Conservation (phyloP, 1,139 yeast genomes). For the Kodamaea fungicola region DNA sequence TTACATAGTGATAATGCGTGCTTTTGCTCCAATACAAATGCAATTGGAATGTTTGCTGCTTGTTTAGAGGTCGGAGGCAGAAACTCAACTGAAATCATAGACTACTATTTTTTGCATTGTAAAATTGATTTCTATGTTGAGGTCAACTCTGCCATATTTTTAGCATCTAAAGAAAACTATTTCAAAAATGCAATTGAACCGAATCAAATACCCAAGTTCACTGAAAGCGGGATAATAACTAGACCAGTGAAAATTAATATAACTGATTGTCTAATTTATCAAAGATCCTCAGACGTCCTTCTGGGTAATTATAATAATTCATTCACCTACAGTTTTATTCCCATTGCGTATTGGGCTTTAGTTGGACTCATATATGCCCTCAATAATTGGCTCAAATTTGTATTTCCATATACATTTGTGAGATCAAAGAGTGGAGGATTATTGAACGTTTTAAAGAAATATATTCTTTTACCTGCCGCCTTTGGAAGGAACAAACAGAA, state of each 20-base stretch:
- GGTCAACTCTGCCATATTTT: not conserved
- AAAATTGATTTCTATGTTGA: not conserved
- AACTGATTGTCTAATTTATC: not conserved
- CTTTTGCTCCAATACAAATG: slow-evolving; percentile 12
- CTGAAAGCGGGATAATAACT: not conserved
- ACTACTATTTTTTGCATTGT: slow-evolving; percentile 1
- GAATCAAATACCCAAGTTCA: not conserved
- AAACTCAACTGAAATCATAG: not conserved
- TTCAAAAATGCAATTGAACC: not conserved
- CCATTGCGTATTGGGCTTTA: slow-evolving; percentile 12
- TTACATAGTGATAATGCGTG: slow-evolving; percentile 6
- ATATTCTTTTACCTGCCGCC: slow-evolving; percentile 31
- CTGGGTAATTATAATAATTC: slow-evolving; percentile 15
- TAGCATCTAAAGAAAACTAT: slow-evolving; percentile 1
- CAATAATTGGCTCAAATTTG: slow-evolving; percentile 12
- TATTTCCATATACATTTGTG: slow-evolving; percentile 11
- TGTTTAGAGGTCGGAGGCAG: slow-evolving; percentile 7
- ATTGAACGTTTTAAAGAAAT: slow-evolving; percentile 10
- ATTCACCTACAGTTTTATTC: slow-evolving; percentile 10
- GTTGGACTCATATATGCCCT: slow-evolving; percentile 11
- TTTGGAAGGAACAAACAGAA: slow-evolving; percentile 17
- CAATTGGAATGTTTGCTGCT: slow-evolving; percentile 14
- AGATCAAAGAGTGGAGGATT: slow-evolving; percentile 4
- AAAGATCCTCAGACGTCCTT: slow-evolving; percentile 2
- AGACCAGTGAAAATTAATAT: slow-evolving; percentile 4